Evolutionary conservation across 257 asterid species (phyloP).

Genomic region (Nicotiana benthamiana): DNA sequence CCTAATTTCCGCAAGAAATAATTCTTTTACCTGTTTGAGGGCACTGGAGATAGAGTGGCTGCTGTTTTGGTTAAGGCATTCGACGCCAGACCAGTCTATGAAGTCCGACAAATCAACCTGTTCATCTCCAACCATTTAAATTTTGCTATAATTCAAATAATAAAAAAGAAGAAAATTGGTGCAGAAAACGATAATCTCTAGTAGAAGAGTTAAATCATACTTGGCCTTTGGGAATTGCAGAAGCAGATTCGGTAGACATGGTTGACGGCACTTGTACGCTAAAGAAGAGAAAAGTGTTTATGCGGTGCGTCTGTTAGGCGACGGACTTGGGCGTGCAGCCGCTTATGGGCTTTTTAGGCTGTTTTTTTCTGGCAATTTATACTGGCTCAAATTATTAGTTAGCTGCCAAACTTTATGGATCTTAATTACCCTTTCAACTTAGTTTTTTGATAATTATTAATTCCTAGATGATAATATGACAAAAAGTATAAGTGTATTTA

Average conservation of each 20-base stretch:
- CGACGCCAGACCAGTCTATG: conserved; percentile 75
- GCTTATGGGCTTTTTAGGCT: no score
- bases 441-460: no score
- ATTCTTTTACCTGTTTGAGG: conserved; percentile 49
- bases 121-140: neutral
- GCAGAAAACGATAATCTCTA: neutral
- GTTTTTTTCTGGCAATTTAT: no score
- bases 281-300: neutral
- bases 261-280: conserved; percentile 5
- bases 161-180: neutral
- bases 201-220: conserved; percentile 16
- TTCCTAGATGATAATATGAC: no score
- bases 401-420: no score
- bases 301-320: neutral
- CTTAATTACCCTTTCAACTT: no score
- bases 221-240: conserved; percentile 43
- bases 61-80: conserved; percentile 67
- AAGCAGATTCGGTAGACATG: conserved; percentile 72
- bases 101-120: conserved; percentile 76
- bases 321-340: no score
- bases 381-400: no score
- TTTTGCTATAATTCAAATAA: neutral
- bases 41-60: conserved; percentile 53
- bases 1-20: neutral
- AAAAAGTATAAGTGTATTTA: no score